Percentiles rank a stretch among this genome's conserved stretches.
Conservation (phyloP, 768 basidiomycete species). For the Mrakia frigida region DNA sequence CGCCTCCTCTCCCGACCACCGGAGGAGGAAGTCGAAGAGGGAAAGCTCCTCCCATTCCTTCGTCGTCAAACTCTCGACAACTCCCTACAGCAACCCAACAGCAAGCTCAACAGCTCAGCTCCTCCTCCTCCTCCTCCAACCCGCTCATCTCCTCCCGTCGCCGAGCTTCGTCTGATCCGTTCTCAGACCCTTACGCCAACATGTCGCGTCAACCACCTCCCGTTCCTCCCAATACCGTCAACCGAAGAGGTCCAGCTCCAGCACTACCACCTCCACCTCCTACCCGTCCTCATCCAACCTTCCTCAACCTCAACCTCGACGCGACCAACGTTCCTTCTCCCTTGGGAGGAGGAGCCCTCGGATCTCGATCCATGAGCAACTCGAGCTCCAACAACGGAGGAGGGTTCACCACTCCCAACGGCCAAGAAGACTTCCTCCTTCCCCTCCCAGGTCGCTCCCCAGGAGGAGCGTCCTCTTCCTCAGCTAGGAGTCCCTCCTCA, state of each 20-base stretch:
- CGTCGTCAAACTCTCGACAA: background rate
- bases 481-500: background rate
- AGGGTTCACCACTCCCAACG: background rate
- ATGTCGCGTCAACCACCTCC: background rate
- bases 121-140: constrained; percentile 5
- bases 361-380: background rate
- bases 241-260: constrained; percentile 15
- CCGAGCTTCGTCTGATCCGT: constrained; percentile 27
- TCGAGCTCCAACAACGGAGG: background rate
- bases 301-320: background rate
- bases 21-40: constrained; percentile 10
- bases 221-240: background rate
- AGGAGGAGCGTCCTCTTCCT: too few species aligned
- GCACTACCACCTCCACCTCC: constrained; percentile 10
- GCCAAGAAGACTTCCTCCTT: constrained; percentile 13
- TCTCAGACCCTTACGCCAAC: constrained; percentile 28
- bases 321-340: background rate
- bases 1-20: background rate
- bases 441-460: background rate
- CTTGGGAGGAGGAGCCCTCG: background rate
- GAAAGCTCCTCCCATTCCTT: constrained; percentile 26
- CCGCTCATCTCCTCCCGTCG: constrained; percentile 16
- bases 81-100: background rate
- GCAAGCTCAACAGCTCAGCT: background rate
- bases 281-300: background rate